Conservation (phyloP, 2,329 filamentous ascomycete species). For the Penicillium concentricum region DNA sequence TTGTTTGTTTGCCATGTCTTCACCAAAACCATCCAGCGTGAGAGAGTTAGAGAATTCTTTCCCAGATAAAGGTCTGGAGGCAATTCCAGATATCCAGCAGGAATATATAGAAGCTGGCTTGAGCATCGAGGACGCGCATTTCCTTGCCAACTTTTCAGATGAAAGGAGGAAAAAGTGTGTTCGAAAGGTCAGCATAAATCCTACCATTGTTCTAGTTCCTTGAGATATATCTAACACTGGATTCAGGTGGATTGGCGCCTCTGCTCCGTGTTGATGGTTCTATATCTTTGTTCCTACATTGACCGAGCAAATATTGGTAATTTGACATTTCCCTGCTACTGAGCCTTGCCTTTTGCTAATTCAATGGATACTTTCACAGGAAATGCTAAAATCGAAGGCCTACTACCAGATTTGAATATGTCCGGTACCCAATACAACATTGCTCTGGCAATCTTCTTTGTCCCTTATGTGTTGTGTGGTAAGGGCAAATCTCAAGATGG, state of each 20-base stretch:
- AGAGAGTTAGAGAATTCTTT: background rate
- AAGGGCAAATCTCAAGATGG: background rate
- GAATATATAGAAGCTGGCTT: background rate
- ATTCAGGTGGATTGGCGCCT: background rate
- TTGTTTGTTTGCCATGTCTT: too few species aligned
- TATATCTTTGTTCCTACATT: background rate
- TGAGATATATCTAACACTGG: too few species aligned
- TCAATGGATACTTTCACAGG: background rate
- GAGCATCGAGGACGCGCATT: background rate
- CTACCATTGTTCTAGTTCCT: too few species aligned
- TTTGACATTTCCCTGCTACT: background rate
- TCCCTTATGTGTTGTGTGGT: background rate
- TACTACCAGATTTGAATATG: background rate
- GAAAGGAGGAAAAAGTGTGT: background rate
- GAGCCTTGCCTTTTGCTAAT: background rate
- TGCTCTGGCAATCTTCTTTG: background rate
- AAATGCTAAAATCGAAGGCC: background rate
- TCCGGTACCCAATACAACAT: background rate
- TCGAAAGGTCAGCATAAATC: background rate
- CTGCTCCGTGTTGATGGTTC: background rate
- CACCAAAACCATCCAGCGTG: background rate
- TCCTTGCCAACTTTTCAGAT: background rate
- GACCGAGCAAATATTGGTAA: background rate
- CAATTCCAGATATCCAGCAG: background rate
- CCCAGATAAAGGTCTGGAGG: background rate